Conservation (phyloP, 352 stramenopile species). For the Phytophthora hibernalis region DNA sequence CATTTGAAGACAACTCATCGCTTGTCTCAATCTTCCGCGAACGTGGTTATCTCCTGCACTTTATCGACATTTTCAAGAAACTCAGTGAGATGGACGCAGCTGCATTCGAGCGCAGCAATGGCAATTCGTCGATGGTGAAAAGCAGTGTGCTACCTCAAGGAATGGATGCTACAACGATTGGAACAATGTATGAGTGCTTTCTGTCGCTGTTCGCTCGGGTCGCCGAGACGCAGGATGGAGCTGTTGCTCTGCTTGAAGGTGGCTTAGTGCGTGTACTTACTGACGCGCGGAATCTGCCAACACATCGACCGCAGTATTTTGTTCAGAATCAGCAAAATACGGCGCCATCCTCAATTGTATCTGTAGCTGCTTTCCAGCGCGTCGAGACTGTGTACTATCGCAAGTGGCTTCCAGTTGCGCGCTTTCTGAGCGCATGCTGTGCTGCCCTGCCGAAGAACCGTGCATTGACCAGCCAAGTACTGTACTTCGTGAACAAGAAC, state of each 20-base stretch:
- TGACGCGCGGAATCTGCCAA: conserved; percentile 69
- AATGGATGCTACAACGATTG: conserved; percentile 73
- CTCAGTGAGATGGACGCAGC: conserved; percentile 73
- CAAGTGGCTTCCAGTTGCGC: conserved; percentile 82
- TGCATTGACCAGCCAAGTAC: conserved; percentile 60
- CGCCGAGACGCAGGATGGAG: conserved; percentile 66
- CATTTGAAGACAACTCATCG: conserved; percentile 54
- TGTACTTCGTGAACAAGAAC: conserved; percentile 70
- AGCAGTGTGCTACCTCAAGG: conserved; percentile 52
- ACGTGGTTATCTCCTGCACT: conserved; percentile 81
- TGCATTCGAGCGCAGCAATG: conserved; percentile 54
- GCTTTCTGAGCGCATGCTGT: conserved; percentile 66
- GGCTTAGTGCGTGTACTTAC: conserved; percentile 72
- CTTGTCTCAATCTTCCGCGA: conserved; percentile 72
- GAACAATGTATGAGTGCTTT: conserved; percentile 85
- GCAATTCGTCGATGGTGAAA: conserved; percentile 42
- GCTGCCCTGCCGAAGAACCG: conserved; percentile 75
- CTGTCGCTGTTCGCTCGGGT: conserved; percentile 81
- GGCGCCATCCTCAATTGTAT: conserved; percentile 36
- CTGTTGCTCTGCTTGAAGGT: conserved; percentile 73
- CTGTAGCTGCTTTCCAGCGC: conserved; percentile 62
- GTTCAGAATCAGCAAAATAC: conserved; percentile 43
- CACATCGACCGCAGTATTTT: conserved; percentile 70
- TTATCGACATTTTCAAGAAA: conserved; percentile 80
- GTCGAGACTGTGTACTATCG: conserved; percentile 70